A percentile compares a stretch with the other conserved stretches of the same genome.
Evolutionary conservation across 805 yeast genomes (phyloP).

Genomic region (Ogataea pini): DNA sequence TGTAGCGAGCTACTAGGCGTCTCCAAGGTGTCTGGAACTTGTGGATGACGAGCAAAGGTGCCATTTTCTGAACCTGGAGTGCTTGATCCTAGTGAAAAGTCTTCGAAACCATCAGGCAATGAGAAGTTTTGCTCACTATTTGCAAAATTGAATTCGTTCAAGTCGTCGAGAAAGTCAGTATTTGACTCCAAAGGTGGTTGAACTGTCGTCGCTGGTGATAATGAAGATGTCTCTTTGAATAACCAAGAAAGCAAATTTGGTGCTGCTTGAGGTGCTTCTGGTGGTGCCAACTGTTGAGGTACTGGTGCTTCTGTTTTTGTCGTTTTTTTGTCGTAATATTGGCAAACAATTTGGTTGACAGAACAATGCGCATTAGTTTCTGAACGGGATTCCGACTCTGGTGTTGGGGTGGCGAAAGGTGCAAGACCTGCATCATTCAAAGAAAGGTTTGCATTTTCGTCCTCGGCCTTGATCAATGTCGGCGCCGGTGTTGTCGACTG

Average conservation of each 20-base stretch:
- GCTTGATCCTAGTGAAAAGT: constrained; percentile 26
- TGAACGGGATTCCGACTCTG: neutral
- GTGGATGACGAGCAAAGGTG: neutral
- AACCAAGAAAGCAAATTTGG: constrained; percentile 33
- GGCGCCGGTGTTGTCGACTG: neutral
- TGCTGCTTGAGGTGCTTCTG: constrained; percentile 1
- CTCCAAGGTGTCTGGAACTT: constrained; percentile 5
- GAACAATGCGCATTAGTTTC: constrained; percentile 16
- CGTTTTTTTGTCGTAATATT: constrained; percentile 14
- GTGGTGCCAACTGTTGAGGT: neutral
- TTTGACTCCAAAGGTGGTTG: neutral
- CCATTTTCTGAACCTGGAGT: constrained; percentile 1
- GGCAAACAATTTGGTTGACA: constrained; percentile 29
- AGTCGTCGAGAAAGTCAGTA: constrained; percentile 21
- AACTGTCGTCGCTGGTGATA: neutral
- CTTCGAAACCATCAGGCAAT: constrained; percentile 33
- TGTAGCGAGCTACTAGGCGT: neutral
- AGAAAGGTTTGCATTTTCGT: too few species aligned
- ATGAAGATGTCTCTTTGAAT: constrained; percentile 23
- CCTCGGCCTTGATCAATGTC: neutral
- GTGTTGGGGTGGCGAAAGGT: neutral
- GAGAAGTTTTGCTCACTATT: constrained; percentile 33
- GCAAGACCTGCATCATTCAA: neutral
- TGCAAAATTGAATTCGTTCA: constrained; percentile 27
- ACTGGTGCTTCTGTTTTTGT: neutral